Conservation (phyloP, 2,329 filamentous ascomycete species). For the Microdochium nivale region DNA sequence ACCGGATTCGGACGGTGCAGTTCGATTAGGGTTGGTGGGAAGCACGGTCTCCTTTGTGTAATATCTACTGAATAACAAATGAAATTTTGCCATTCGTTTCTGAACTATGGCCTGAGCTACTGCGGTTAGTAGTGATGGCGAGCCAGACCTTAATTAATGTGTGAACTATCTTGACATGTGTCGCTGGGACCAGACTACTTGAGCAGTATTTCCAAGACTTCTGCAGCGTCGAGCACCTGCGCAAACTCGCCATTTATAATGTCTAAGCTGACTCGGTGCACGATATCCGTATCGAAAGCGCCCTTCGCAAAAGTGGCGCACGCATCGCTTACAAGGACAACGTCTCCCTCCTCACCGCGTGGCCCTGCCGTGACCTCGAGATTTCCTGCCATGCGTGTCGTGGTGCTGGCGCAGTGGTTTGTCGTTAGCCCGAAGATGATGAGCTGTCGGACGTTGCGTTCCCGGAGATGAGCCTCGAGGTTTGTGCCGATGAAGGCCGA, state of each 20-base stretch:
- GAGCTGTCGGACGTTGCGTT: constrained; percentile 24
- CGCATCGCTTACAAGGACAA: constrained; percentile 34
- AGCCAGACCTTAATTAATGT: no score
- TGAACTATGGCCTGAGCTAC: no score
- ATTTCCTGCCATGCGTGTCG: constrained; percentile 36
- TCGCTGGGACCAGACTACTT: no score
- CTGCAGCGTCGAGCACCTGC: constrained; percentile 24
- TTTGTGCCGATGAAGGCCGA: constrained; percentile 35
- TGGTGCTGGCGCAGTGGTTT: constrained; percentile 40
- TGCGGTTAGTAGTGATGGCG: no score
- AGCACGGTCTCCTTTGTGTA: no score
- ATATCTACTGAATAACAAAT: no score
- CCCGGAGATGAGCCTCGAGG: constrained; percentile 26
- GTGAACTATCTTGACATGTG: no score
- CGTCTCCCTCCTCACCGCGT: constrained; percentile 19
- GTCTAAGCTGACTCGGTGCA: constrained; percentile 33
- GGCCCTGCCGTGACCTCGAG: constrained; percentile 29
- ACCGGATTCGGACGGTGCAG: no score
- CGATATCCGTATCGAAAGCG: constrained; percentile 31
- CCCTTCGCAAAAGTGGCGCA: constrained; percentile 34
- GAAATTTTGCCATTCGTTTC: no score
- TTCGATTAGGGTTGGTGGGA: no score
- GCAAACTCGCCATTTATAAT: constrained; percentile 37
- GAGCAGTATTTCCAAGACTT: constrained; percentile 14
- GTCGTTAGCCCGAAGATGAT: constrained; percentile 34